Percentiles rank a stretch among this genome's conserved stretches.
Evolutionary conservation across 768 basidiomycete genomes (phyloP).

Genomic region (Pseudohyphozyma bogoriensis): DNA sequence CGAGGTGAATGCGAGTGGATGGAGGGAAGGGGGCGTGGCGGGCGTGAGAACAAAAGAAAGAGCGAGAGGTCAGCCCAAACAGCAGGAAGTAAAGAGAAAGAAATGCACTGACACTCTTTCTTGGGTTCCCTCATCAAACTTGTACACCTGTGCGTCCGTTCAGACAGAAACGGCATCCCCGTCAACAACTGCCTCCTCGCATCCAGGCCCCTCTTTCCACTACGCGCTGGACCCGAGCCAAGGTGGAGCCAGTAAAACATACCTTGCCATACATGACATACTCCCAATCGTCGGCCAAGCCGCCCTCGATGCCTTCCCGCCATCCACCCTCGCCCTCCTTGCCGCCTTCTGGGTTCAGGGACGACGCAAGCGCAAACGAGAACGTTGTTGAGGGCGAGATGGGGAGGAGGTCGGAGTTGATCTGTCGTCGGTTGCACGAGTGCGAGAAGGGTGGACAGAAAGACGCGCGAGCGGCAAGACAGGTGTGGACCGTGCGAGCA

Average conservation of each 20-base stretch:
- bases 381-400: slow-evolving; percentile 59
- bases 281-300: slow-evolving; percentile 88
- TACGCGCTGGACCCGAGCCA: not conserved
- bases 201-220: slow-evolving; percentile 4
- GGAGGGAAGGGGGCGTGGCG: too few relatives aligned
- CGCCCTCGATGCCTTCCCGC: slow-evolving; percentile 56
- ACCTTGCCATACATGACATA: slow-evolving; percentile 99
- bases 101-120: slow-evolving; percentile 65
- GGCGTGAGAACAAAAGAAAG: slow-evolving; percentile 8
- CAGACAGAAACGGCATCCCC: too few relatives aligned
- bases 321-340: slow-evolving; percentile 46
- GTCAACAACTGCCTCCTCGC: too few relatives aligned
- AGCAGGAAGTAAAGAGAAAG: too few relatives aligned
- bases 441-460: not conserved
- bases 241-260: slow-evolving; percentile 16
- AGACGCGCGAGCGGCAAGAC: not conserved
- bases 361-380: slow-evolving; percentile 75
- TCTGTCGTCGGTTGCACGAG: slow-evolving; percentile 6
- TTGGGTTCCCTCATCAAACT: slow-evolving; percentile 75
- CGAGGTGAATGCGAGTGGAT: too few relatives aligned
- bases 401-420: slow-evolving; percentile 79
- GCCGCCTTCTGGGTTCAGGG: slow-evolving; percentile 49
- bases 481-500: too few relatives aligned
- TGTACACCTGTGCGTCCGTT: slow-evolving; percentile 66
- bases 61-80: not conserved